Evolutionary conservation across 2,329 filamentous ascomycete species (phyloP), one percentile per base, ranked within the genome.

Genomic region (Ophiostoma tasmaniense): DNA sequence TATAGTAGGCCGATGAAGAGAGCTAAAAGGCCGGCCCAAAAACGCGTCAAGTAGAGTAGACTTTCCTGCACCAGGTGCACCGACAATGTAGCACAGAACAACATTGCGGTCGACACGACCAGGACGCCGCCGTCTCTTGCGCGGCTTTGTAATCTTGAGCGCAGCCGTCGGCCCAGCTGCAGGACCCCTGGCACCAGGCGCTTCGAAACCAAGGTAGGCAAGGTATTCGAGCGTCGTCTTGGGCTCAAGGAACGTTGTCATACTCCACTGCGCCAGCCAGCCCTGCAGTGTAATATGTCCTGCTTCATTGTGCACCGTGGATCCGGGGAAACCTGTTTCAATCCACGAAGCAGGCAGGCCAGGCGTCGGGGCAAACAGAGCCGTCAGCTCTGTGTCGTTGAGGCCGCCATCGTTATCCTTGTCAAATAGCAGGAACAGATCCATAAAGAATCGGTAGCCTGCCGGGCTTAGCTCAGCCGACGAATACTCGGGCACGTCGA

Each of bases 231-330:
- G 84, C 0, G 95, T 98, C 0, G 92, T 97, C 76, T 95, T 96
- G 14, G 95, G 94, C 69, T 96, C 93, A 71, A 96, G 88, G 75
- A 98, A 99, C 0, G 95, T 99, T 0, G 95, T 99, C 95, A 99
- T 99, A 77, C 93, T 97, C 95, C 95, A 99, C 75, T 99, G 95
- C 3, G 95, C 95, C 50, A 99, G 86, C 95, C 95, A 99, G 1
- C 95, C 95, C 78, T 99, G 95, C 3, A 99, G 83, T 1, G 95
- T 99, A 71, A 99, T 93, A 77, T 98, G 88, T 0, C 95, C 95
- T 10, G 92, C 92, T 79, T 99, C 95, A 76, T 97, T 98, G 59
- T 92, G 89, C 22, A 98, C 94, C 0, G 95, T 97, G 30, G 92
- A 96, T 0, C 91, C 93, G 1, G 95, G 95, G 75, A 99, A 99